phyloP scores from a whole-genome alignment of 2,329 filamentous ascomycete species.

The Aspergillus niger region DNA sequence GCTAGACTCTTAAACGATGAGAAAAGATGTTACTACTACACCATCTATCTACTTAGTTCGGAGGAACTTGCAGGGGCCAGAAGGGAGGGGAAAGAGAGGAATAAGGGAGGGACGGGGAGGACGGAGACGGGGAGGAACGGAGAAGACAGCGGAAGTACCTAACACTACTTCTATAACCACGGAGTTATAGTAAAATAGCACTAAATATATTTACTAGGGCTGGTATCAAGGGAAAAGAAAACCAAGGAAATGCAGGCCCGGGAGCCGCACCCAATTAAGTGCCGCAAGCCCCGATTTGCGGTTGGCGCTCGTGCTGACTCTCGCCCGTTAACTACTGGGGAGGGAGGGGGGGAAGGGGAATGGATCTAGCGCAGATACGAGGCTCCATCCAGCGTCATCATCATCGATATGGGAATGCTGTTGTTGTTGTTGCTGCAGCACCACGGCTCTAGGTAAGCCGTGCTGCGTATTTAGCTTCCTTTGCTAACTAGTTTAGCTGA shows the following conservation, averaged over 20 bases:
- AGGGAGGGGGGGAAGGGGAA: too few relatives aligned
- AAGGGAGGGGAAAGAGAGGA: background rate
- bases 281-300: conserved; percentile 1
- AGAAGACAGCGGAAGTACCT: too few relatives aligned
- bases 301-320: conserved; percentile 16
- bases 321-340: conserved; percentile 4
- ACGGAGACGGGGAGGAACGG: too few relatives aligned
- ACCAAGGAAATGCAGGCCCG: conserved; percentile 15
- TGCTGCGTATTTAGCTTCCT: background rate
- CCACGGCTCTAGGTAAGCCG: background rate
- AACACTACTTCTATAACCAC: too few relatives aligned
- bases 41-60: background rate
- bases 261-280: conserved; percentile 28
- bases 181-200: too few relatives aligned
- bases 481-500: too few relatives aligned
- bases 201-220: background rate
- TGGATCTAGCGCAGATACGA: conserved; percentile 16
- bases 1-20: background rate
- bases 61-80: conserved; percentile 1
- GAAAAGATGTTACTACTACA: too few relatives aligned
- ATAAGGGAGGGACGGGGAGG: too few relatives aligned
- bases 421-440: background rate
- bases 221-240: background rate
- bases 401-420: background rate
- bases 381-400: conserved; percentile 14